Base-by-base conservation (phyloP, 2,329 filamentous ascomycete species). In the Claviceps sp. region DNA sequence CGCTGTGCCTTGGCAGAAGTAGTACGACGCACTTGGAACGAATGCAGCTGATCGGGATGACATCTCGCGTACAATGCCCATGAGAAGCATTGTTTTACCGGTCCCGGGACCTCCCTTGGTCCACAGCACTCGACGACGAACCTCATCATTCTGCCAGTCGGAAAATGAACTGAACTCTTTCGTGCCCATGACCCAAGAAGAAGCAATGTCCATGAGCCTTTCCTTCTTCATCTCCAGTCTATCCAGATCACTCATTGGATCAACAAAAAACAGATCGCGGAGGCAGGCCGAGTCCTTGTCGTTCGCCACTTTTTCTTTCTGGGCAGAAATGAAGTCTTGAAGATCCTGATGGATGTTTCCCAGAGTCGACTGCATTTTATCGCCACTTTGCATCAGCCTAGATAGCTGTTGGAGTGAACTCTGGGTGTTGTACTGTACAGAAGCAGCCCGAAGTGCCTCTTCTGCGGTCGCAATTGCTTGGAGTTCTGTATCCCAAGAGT, bases 1-100 rank as follows among this genome's bases (percentile, higher is more conserved):
- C 26, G 37, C 53, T 1, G 63, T 67, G 16, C 61, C 66, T 54
- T 74, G 67, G 52, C 65, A 74, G 55, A 73, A 73, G 59, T 70
- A 70, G 57, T 62, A 69, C 0, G 56, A 55, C 11, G 55, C 48
- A 6, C 51, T 54, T 3, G 56, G 55, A 22, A 54, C 38, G 13
- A 55, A 50, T 2, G 50, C 42, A 26, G 51, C 47, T 8, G 55
- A 51, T 22, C 55, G 40, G 2, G 34, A 48, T 14, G 47, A 48
- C 37, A 66, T 47, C 46, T 66, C 54, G 24, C 64, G 47, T 18
- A 63, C 57, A 42, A 64, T 63, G 18, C 60, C 59, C 18, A 57
- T 62, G n/a, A 65, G 56, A 20, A 67, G 56, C 65, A 68, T 69
- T 0, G 65, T 68, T 52, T 69, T 69, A 30, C 66, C 65, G 38